Evolutionary conservation across 306 rosid species (phyloP), one percentile per base, ranked within the genome.

Genomic region (Fragaria ananassa): DNA sequence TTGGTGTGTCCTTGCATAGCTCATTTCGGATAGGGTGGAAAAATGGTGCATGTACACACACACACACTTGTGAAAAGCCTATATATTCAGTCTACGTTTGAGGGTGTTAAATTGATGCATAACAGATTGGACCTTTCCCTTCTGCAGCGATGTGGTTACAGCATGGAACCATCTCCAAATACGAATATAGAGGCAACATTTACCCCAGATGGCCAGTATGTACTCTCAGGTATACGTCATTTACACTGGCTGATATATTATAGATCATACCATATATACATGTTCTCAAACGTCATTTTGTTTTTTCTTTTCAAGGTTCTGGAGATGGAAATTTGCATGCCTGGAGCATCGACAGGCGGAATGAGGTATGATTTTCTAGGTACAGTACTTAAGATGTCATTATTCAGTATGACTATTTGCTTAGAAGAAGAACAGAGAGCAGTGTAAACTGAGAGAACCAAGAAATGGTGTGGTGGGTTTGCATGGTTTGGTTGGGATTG

Each of bases 281-380:
- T 62, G 41, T 34, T 4, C 27, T 41, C 68, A 31, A 25, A 12
- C 13, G 74, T 57, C 35, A 5, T 15, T 41, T 41, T 79, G 6
- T 76, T 74, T 70, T 29, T 10, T 57, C 68, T 74, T 68, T 69
- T 37, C 54, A 69, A 94, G 97, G 98, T 71, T 89, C 97, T 1
- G 97, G 98, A 82, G 88, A 88, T 9, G 97, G 98, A 84, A 89
- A 90, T 68, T 72, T 95, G 83, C 98, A 92, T 80, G 97, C 98
- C 65, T 93, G 98, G 98, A 91, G 87, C 86, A 88, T 95, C 81
- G 79, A 84, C 83, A 81, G 41, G 74, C 88, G 88, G 70, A 84
- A 79, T 58, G 97, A 95, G 97, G 98, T 90, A 84, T 61, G 80
- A 17, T n/a, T 79, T 56, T 76, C 63, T 77, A 78, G 14, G 19